phyloP scores from a whole-genome alignment of 2,329 filamentous ascomycete species.

The Alternaria tenuissima region DNA sequence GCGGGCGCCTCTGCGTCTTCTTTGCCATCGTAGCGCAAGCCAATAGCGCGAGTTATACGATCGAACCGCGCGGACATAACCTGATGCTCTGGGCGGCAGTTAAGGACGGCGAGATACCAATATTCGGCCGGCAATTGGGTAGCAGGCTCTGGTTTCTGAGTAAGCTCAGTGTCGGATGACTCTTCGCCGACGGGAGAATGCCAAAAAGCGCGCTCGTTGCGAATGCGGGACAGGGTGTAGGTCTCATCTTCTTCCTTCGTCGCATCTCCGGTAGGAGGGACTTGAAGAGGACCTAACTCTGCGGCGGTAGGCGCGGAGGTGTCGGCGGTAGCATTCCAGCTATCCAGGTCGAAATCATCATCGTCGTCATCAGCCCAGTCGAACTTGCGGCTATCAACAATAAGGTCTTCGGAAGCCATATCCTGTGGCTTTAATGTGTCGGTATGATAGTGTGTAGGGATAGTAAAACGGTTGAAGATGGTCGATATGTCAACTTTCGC shows the following conservation, averaged over 20 bases:
- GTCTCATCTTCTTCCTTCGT: not conserved
- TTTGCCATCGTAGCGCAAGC: conserved; percentile 9
- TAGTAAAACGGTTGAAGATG: not conserved
- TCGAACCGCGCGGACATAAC: conserved; percentile 5
- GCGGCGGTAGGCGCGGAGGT: conserved; percentile 15
- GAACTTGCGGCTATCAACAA: conserved; percentile 11
- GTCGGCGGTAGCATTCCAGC: conserved; percentile 26
- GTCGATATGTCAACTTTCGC: not conserved
- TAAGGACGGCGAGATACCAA: not conserved
- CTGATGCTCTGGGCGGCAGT: not conserved
- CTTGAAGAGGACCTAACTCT: conserved; percentile 20
- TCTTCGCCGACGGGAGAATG: not conserved
- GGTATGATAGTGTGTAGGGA: not conserved
- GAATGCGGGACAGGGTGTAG: not conserved
- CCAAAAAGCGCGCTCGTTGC: not conserved
- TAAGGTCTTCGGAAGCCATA: conserved; percentile 8
- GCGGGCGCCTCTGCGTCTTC: conserved; percentile 15
- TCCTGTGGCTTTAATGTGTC: not conserved
- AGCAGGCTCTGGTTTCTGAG: not conserved
- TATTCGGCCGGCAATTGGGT: not conserved
- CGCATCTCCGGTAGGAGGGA: not conserved
- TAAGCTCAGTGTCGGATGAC: not conserved
- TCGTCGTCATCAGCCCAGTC: conserved; percentile 39
- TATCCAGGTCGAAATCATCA: conserved; percentile 27
- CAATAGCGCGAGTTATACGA: not conserved